Base-by-base conservation (phyloP, 2,329 filamentous ascomycete species). In the Stenocarpella maydis region DNA sequence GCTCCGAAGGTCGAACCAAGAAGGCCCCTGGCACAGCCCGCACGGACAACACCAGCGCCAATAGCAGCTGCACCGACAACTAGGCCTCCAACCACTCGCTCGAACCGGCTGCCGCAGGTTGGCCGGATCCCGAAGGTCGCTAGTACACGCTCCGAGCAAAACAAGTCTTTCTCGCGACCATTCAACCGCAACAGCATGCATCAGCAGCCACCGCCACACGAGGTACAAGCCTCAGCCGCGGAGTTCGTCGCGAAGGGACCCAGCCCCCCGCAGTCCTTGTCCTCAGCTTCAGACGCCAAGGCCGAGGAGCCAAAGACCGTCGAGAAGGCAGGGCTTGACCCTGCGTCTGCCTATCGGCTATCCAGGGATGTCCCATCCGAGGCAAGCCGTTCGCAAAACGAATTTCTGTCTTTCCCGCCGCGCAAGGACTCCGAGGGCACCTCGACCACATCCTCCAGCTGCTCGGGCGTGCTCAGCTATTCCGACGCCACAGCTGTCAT, bases 61-160 rank as follows among this genome's bases (percentile, higher is more conserved):
- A 68, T 53, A 52, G 34, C 63, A 58, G 47, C 39, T 26, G 21
- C 52, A 54, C 21, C 53, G 15, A 53, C 55, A 45, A 31, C 63
- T 43, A 54, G 61, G 58, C 19, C 74, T 72, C 60, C 58, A 47
- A 66, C 55, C 4, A 74, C 72, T 24, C 81, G 82, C 4, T 88
- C 88, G 12, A 92, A 89, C 76, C 87, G 94, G 68, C 82, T 97
- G 21, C 89, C 90, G 34, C 93, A 95, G 74, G 90, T 97, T 55
- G 95, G 94, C 10, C 89, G 95, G 19, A 97, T 97, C 64, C 95
- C 95, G 10, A 90, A 90, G 74, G 93, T 97, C 4, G 85, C 95
- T 37, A 93, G 89, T 54, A 89, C 87, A 55, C 87, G 90, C 65
- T 84, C 89, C 43, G 87, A 91, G 71, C 88, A 88, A 58, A 87